Evolutionary conservation across 768 basidiomycete genomes (phyloP).

Genomic region (Naganishia vaughanmartiniae): DNA sequence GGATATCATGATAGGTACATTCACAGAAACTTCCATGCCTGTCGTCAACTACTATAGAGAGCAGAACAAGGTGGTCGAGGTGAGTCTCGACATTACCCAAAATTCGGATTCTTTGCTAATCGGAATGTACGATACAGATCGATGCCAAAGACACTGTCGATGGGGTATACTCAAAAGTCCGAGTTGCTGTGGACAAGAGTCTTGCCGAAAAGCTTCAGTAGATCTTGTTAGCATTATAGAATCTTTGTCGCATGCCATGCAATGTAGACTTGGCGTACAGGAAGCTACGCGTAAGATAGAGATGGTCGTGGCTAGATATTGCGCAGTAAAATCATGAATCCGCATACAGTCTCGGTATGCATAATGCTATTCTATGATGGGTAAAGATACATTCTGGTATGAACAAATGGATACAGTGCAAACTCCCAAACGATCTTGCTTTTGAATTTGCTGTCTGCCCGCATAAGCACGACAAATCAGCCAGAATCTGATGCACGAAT

Average conservation of each 20-base stretch:
- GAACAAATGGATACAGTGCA: background rate
- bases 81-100: conserved; percentile 51
- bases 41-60: conserved; percentile 79
- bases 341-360: background rate
- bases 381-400: background rate
- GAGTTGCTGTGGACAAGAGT: conserved; percentile 59
- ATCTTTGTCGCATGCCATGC: background rate
- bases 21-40: conserved; percentile 83
- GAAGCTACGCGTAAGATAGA: background rate
- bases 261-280: background rate
- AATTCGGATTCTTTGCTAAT: background rate
- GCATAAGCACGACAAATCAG: background rate
- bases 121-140: conserved; percentile 40
- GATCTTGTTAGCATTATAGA: background rate
- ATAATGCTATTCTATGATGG: background rate
- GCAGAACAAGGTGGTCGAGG: conserved; percentile 73
- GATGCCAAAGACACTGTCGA: conserved; percentile 61
- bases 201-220: conserved; percentile 45
- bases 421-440: background rate
- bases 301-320: background rate
- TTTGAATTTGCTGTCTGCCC: background rate
- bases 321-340: background rate
- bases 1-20: conserved; percentile 60
- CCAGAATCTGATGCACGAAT: conserved; percentile 34
- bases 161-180: conserved; percentile 66